Base-by-base conservation (phyloP, 441 rosid genomes). In the Iberis amara region DNA sequence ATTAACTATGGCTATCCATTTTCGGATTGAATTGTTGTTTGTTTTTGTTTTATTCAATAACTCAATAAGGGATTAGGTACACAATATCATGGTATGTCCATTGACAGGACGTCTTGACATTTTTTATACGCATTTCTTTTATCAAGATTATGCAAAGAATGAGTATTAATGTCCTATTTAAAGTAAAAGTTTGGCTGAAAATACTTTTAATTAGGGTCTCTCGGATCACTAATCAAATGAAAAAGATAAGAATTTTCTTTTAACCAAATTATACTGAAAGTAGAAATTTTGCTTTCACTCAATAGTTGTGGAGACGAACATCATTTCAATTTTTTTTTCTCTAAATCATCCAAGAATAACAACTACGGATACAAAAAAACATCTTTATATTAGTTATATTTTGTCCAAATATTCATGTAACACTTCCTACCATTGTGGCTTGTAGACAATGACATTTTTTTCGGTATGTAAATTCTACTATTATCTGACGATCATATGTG, bases 11-110 rank as follows among this genome's bases (percentile, higher is more conserved):
- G 67, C 44, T 23, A 54, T 48, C 54, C 43, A 55, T 63, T 31
- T 39, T 32, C 55, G 5, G 54, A 39, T 7, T 52, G 33, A 27
- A 53, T 18, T 18, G 21, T 21, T 53, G 47, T 5, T 31, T 55
- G 39, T 32, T 55, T 62, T 55, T 59, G 26, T 40, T 55, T 41
- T 28, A 33, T 40, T 37, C 51, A 33, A 15, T 33, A 55, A 33
- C 32, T 62, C 46, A 33, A 55, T 55, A 14, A 55, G 56, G 47
- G 51, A 55, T 47, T 48, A 62, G 44, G 44, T 55, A 39, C 51
- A 47, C 62, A 18, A 55, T 32, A 41, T 48, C 26, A 48, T 63
- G 57, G 39, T 35, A 48, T 55, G 51, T 9, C 52, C 57, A 48
- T 55, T 55, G 68, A 48, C 35, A 55, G 13, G 68, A 55, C 46